Conservation (phyloP, 257 asterid genomes). For the Scutellaria minor region DNA sequence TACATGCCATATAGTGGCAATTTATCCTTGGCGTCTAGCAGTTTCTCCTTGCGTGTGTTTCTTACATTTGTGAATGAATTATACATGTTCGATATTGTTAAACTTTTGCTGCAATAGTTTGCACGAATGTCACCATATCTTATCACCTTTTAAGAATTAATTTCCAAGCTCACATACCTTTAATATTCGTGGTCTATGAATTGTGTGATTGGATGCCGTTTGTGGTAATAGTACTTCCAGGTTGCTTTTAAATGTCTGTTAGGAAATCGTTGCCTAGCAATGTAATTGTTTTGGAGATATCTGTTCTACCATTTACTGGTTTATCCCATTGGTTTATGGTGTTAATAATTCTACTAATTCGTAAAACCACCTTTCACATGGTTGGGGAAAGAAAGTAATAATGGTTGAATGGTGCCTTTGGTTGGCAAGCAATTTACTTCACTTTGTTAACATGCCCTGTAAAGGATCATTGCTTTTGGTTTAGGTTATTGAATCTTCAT, state of each 20-base stretch:
- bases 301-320: background rate
- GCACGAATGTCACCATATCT: background rate
- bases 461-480: background rate
- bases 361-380: background rate
- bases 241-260: slow-evolving; percentile 1
- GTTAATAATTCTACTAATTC: background rate
- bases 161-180: background rate
- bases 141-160: background rate
- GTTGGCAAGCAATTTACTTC: background rate
- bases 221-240: background rate
- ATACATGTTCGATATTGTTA: background rate
- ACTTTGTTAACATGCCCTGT: background rate
- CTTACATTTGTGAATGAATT: slow-evolving; percentile 10
- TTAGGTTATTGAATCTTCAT: background rate
- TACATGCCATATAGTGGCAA: background rate
- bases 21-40: background rate
- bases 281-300: background rate
- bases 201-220: background rate
- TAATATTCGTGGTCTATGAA: background rate
- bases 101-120: background rate
- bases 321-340: background rate
- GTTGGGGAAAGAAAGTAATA: background rate
- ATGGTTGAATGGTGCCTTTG: background rate
- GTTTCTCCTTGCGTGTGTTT: background rate
- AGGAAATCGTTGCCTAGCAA: background rate